Conservation (phyloP, 257 asterid genomes). For the Perilla frutescens region DNA sequence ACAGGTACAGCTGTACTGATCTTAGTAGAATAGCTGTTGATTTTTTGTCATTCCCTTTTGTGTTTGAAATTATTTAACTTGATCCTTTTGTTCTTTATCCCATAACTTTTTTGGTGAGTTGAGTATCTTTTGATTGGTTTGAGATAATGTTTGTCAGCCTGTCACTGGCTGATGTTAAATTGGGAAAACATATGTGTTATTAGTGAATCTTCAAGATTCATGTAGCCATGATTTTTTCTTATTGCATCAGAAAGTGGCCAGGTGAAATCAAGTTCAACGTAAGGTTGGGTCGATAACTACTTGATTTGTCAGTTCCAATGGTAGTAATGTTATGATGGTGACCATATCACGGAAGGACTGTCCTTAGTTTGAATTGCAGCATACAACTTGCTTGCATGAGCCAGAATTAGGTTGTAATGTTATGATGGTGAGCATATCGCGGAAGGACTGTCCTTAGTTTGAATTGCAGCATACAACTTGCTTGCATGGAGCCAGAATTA, state of each 20-base stretch:
- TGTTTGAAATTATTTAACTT: conserved; percentile 27
- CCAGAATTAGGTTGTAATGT: neutral
- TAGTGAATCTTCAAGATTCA: conserved; percentile 22
- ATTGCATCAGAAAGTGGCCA: too few species aligned
- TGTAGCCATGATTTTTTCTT: conserved; percentile 6
- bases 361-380: neutral
- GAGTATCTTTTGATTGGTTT: neutral
- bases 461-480: too few species aligned
- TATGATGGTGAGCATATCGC: neutral
- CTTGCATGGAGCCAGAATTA: neutral
- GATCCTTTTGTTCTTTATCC: neutral
- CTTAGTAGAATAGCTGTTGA: conserved; percentile 16
- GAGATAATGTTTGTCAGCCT: conserved; percentile 8
- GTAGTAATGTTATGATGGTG: neutral
- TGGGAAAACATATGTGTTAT: neutral
- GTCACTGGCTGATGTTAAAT: neutral
- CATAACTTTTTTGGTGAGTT: conserved; percentile 2
- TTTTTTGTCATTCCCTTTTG: conserved; percentile 1
- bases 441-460: neutral
- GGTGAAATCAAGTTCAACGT: neutral
- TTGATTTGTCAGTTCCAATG: neutral
- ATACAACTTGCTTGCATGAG: too few species aligned
- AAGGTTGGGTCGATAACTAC: conserved; percentile 10
- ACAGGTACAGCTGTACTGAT: conserved; percentile 59
- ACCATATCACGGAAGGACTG: neutral